A percentile compares a stretch with the other conserved stretches of the same genome.
Conservation (phyloP, 768 basidiomycete species). For the Lactarius trivialis region DNA sequence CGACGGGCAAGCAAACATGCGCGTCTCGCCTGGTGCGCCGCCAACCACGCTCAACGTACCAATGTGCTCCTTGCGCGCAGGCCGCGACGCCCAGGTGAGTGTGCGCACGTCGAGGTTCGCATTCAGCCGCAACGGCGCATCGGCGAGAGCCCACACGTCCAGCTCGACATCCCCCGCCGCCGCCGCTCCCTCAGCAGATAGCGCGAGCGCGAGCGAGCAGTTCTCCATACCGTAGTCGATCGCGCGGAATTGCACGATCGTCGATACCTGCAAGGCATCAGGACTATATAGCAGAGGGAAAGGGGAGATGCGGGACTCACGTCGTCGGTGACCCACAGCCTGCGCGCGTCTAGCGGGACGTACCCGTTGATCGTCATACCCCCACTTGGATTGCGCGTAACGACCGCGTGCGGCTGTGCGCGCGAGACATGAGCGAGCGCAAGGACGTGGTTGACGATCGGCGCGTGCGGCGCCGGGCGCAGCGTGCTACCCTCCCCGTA, state of each 20-base stretch:
- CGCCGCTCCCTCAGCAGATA: background rate
- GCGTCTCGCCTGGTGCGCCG: background rate
- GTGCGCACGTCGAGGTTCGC: background rate
- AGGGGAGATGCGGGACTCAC: background rate
- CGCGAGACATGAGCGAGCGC: background rate
- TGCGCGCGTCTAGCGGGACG: conserved; percentile 2
- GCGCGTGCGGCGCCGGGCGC: conserved; percentile 3
- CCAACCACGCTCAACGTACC: background rate
- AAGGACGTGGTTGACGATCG: background rate
- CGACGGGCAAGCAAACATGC: background rate
- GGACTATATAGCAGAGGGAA: background rate
- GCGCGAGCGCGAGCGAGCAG: background rate
- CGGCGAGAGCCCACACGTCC: background rate
- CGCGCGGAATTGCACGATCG: conserved; percentile 11
- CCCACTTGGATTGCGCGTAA: background rate
- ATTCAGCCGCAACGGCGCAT: background rate
- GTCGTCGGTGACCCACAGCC: background rate
- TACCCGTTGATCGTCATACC: background rate
- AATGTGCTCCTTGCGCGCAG: background rate
- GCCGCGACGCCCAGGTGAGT: conserved; percentile 3
- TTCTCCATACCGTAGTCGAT: conserved; percentile 15
- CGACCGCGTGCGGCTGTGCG: background rate
- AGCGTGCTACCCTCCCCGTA: background rate
- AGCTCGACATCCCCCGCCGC: background rate
- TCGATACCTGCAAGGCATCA: background rate